Base-by-base conservation (phyloP, 2,329 filamentous ascomycete species). In the Nothomitra cinnamomea region DNA sequence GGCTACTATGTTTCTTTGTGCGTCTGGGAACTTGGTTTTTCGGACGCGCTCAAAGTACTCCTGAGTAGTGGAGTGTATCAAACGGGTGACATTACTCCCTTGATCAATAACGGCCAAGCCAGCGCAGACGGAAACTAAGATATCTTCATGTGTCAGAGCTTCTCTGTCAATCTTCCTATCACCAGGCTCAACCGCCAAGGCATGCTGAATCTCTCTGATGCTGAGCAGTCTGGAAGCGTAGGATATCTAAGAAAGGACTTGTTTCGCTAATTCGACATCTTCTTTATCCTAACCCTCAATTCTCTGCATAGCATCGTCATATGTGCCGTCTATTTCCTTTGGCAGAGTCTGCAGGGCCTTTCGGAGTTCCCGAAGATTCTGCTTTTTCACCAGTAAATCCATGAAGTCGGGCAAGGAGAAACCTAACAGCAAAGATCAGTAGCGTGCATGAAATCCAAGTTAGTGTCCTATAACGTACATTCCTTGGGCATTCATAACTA, bases 51-150 rank as follows among this genome's bases (percentile, higher is more conserved):
- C 52, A 38, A 65, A 59, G 52, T 61, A 65, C 55, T 64, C 60
- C 43, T 65, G 59, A 6, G 59, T 57, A 13, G 62, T 64, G 45
- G 61, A 61, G 53, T 65, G 61, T 6, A 64, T 59, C 35, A 65
- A 57, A 3, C 59, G 56, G 15, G 64, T 56, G 15, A 57, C 60
- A 1, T 55, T 24, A 22, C 57, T 64, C 43, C 59, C 55, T 35
- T 60, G 47, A 52, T 65, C 62, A 12, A 65, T 53, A 13, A 54
- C 59, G 25, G 64, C 59, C 36, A 65, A 55, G 5, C 62, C 61
- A 48, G 55, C 57, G 47, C 62, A 65, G 4, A 60, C 56, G 36
- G 57, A 57, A 3, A 60, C 47, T 21, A 60, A n/a, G 54, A 57
- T 17, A 57, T 52, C 25, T 13, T n/a, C 15, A 15, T 36, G 4